Evolutionary conservation across 2,329 filamentous ascomycete genomes (phyloP).

Genomic region (Beauveria asiatica): DNA sequence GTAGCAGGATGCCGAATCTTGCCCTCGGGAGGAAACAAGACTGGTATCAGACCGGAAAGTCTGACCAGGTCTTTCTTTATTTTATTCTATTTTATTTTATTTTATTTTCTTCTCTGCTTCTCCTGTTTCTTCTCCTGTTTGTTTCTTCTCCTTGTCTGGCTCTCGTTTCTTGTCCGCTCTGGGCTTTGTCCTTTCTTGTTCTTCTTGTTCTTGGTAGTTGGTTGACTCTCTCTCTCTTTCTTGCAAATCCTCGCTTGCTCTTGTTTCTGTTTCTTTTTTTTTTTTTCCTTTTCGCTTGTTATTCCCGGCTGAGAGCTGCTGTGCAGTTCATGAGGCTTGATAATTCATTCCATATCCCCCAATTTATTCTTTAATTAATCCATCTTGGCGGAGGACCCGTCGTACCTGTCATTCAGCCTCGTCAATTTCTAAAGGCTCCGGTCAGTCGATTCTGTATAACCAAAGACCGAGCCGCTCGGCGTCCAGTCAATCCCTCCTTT

Average conservation of each 20-base stretch:
- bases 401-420: no score
- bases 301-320: neutral
- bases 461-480: no score
- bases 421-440: neutral
- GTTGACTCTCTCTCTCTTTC: neutral
- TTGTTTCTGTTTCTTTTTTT: neutral
- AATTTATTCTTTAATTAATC: neutral
- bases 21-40: neutral
- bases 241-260: neutral
- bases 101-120: neutral
- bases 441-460: neutral
- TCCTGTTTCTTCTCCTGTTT: neutral
- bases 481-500: neutral
- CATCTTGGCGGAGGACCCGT: no score
- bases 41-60: neutral
- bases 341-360: neutral
- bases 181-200: neutral
- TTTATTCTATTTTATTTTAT: no score
- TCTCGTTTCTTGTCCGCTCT: neutral
- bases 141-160: neutral
- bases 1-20: neutral
- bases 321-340: neutral
- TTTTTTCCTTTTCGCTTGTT: neutral
- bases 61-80: neutral
- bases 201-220: neutral